Conservation (phyloP, 148 eudicot species). For the Cornus kousa region DNA sequence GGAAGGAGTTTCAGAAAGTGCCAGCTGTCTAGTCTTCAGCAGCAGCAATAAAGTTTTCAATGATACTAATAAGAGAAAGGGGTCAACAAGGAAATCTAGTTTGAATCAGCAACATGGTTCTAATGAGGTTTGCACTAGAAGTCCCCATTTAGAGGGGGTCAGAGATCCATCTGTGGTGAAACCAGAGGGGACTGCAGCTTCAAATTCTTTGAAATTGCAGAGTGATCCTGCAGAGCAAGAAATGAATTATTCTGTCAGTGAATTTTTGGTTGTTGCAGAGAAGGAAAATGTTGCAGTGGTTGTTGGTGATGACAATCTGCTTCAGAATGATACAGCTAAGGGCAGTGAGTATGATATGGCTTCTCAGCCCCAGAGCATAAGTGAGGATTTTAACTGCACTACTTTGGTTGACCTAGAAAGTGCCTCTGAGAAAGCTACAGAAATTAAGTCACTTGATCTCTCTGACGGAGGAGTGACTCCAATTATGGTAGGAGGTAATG, state of each 20-base stretch:
- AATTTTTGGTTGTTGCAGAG: not conserved
- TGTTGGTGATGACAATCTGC: not conserved
- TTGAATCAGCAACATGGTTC: slow-evolving; percentile 8
- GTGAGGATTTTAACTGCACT: not conserved
- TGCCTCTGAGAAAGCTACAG: not conserved
- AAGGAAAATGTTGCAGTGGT: not conserved
- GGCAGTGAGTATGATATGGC: not conserved
- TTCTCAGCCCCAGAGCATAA: not conserved
- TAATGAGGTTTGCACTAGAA: not conserved
- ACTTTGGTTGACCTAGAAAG: not conserved
- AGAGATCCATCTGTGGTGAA: slow-evolving; percentile 4
- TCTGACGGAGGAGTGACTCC: not conserved
- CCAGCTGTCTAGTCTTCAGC: not conserved
- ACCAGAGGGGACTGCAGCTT: slow-evolving; percentile 2
- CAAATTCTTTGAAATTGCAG: slow-evolving; percentile 9
- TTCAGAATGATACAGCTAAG: not conserved
- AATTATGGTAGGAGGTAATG: not conserved
- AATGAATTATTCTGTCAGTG: not conserved
- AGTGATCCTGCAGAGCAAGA: not conserved
- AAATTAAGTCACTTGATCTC: not conserved
- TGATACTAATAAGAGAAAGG: not conserved
- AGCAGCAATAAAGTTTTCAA: not conserved
- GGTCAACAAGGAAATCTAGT: not conserved
- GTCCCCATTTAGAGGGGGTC: not conserved
- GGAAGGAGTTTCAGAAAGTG: not conserved